Evolutionary conservation across 352 stramenopile genomes (phyloP).

Genomic region (Peronospora tabacina): DNA sequence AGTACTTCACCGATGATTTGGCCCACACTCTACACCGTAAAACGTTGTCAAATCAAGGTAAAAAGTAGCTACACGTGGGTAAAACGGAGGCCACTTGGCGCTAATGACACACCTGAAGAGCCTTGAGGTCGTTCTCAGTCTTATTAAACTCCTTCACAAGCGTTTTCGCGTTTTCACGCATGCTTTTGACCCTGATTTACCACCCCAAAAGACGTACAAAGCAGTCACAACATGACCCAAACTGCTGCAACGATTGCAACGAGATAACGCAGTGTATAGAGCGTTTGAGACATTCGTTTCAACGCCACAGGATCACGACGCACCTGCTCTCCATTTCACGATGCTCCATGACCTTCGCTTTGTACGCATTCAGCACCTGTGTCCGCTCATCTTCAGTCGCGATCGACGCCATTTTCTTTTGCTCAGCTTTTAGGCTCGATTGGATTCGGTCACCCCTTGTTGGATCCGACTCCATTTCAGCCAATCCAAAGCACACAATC

Average conservation of each 20-base stretch:
- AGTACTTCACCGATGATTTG: conserved; percentile 99
- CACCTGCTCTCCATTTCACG: conserved; percentile 92
- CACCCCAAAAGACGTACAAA: conserved; percentile 2
- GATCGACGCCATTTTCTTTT: conserved; percentile 45
- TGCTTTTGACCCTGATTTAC: conserved; percentile 88
- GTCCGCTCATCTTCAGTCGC: conserved; percentile 81
- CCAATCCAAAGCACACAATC: not conserved
- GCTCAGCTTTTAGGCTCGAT: conserved; percentile 3
- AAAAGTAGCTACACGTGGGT: not conserved
- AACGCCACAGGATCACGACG: conserved; percentile 14
- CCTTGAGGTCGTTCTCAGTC: conserved; percentile 98
- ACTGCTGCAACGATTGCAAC: conserved; percentile 3
- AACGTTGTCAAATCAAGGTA: conserved; percentile 5
- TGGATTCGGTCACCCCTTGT: no score
- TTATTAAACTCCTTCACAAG: conserved; percentile 97
- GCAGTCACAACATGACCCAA: conserved; percentile 1
- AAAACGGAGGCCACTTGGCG: not conserved
- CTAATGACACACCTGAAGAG: conserved; percentile 55
- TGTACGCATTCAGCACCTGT: conserved; percentile 92
- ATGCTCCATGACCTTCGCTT: conserved; percentile 95
- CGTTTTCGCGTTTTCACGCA: conserved; percentile 93
- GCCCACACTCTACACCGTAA: conserved; percentile 88
- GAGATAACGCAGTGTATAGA: conserved; percentile 1
- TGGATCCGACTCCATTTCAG: conserved; percentile 16
- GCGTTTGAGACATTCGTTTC: not conserved